Evolutionary conservation across 257 asterid genomes (phyloP), one percentile per base, ranked within the genome.

Genomic region (Solanum chmielewskii): DNA sequence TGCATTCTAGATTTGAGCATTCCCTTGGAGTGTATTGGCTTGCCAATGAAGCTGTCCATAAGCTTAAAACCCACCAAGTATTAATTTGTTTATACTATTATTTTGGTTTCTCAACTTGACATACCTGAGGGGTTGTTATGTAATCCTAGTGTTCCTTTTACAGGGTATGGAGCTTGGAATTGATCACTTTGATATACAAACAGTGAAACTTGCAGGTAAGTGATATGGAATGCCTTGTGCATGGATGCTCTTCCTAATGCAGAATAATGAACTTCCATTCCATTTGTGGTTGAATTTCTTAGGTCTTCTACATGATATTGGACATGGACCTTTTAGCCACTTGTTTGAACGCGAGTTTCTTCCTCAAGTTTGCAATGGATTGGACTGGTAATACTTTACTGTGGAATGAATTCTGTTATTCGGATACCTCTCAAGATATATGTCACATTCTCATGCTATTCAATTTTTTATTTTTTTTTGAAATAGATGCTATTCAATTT

Each of bases 301-400:
- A 97, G 98, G 99, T 68, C 97, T 97, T 88, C 91, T 97, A 89
- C 99, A 97, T 90, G 98, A 97, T 90, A 87, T 97, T 59, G 99
- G 99, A 87, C 99, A 97, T 84, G 99, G 99, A 87, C 98, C 99
- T 88, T 93, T 94, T 86, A 97, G 98, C 91, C 99, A 97, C 92
- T 83, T 94, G 91, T 97, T 97, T 93, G 99, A 97, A 86, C 95
- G 92, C 0, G 99, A 95, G 84, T 95, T 97, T 92, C 96, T 95
- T 92, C 98, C 98, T 44, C 88, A 69, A 89, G 98, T 94, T 89
- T 86, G 86, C 82, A 68, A 73, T 66, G 95, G 93, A 71, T 91
- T 92, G 77, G 92, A 92, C 86, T 97, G 98, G 99, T 95, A 95
- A 92, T 86, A 35, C 47, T 64, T 86, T 81, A 39, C 13, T 70